Base-by-base conservation (phyloP, 352 stramenopile genomes). In the Blastocystis sp. region DNA sequence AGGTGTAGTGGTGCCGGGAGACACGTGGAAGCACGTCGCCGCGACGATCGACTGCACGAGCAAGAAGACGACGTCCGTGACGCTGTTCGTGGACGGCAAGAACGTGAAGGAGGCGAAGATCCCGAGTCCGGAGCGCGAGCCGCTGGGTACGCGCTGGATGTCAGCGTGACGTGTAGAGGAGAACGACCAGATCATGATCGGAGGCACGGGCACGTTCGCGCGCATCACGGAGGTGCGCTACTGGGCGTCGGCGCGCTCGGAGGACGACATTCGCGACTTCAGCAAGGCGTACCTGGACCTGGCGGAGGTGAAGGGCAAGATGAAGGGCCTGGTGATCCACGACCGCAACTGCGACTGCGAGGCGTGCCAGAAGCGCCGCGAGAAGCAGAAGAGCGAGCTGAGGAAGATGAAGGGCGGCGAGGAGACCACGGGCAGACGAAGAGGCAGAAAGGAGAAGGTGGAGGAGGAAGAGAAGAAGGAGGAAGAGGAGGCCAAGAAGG, bases 111-210 rank as follows among this genome's bases (percentile, higher is more conserved):
- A 89, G 59, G 39, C 26, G 9, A 80, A 89, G 63, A 80, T 89
- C 41, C n/a, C 41, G 41, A 67, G n/a, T 80, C 79, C 79, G 1
- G 79, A 89, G 50, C 63, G 67, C 39, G 79, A 89, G 67, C 67
- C 79, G 29, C 67, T 89, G 21, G 55, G 61, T 82, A 70, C 26
- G 61, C n/a, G 31, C 26, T 21, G 29, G 4, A n/a, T 3, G 19
- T 2, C 29, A 29, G 33, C 12, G 41, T 82, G 24, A 70, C 51
- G 61, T 1, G 0, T 35, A 82, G 79, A 80, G 31, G 79, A 89
- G 61, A 89, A 89, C 41, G 79, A 89, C 66, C 63, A 80, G 39
- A 89, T 89, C 33, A n/a, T 80, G 67, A 89, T 89, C 60, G 79
- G 79, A 50, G 79, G 79, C 9, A 61, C 35, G 19, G 62, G 62